Base-by-base conservation (phyloP, 2,329 filamentous ascomycete genomes). In the Epichloe baconii region DNA sequence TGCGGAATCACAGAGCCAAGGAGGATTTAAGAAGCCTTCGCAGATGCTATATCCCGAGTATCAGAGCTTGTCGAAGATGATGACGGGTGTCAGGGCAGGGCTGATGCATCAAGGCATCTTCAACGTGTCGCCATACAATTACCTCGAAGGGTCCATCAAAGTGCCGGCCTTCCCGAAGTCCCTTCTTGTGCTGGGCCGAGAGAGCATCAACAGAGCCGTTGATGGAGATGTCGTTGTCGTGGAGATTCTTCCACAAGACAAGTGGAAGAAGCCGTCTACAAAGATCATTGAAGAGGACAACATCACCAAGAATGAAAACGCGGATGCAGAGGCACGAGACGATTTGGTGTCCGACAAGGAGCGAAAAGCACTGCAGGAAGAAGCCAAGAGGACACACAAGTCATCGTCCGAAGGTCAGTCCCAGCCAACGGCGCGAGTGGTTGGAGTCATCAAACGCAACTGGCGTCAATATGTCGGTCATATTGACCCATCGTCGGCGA, bases 391-490 rank as follows among this genome's bases (percentile, higher is more conserved):
- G 63, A 85, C 83, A 0, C 91, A 97, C 59, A 85, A 82, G 49
- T 83, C 85, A 62, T 80, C 74, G 50, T 77, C 78, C 0, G 89
- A 96, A 67, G 84, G 83, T 44, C 80, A 82, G 47, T 81, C 88
- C 3, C 89, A 96, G 60, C 93, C 93, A 6, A 97, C 93, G 6
- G 93, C 91, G 26, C 87, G 80, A 64, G 86, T 98, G 12, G 88
- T 97, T 6, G 93, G 93, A 46, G 77, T 97, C 23, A 80, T 95
- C 64, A 96, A 95, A 70, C 82, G 93, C 49, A 97, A 97, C 66
- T 98, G 93, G 93, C 80, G 93, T 54, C 94, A 97, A 67, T 97
- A 96, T 60, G 93, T 98, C 55, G 93, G 93, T 2, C 90, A 96
- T 63, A 85, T 98, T 52, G 93, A 98, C 64, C 83, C 85, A 48